Evolutionary conservation across 2,329 filamentous ascomycete species (phyloP), one percentile per base, ranked within the genome.

Genomic region (Dothideomycetidae sp.): DNA sequence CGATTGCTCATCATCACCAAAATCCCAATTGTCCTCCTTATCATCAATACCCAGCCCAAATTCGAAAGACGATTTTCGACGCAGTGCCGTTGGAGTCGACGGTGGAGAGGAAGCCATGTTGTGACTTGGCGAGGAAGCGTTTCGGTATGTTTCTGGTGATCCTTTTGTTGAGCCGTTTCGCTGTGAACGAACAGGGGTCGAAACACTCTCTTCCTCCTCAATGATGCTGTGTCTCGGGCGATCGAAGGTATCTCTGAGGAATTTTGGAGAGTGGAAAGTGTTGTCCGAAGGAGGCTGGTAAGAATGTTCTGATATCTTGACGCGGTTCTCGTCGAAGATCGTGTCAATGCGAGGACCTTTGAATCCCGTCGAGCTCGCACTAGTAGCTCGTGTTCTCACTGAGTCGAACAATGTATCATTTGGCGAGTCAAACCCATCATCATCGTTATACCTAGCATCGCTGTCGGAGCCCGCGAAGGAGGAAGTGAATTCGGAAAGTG

Each of bases 341-440:
- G 75, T 81, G 51, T 85, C 80, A 34, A 85, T 74, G 33, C 67
- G 62, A 11, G 80, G 78, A 17, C 78, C 79, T 26, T 38, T 38
- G 52, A 82, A 75, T 32, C 75, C 68, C 21, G 73, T 71, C 42
- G 75, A 72, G 37, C 71, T 67, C 44, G 75, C 78, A 43, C 71
- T 69, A 7, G 79, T 83, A 28, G 71, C 76, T 42, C 71, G 67
- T 11, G 81, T 85, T 37, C 78, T 75, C 47, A 84, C 59, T 18
- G 81, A 85, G 60, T 86, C 81, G 56, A 75, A 85, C 39, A 80
- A 67, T 12, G 75, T 81, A 49, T 86, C 81, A 54, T 79, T 84
- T 58, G 75, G 78, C 50, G 78, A 74, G 53, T 84, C 80, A n/a
- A 74, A 76, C 49, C 84, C 81, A 49, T 83, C 78, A 39, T 84